Base-by-base conservation (phyloP, 2,329 filamentous ascomycete genomes). In the Cylindrodendrum hubeiense region DNA sequence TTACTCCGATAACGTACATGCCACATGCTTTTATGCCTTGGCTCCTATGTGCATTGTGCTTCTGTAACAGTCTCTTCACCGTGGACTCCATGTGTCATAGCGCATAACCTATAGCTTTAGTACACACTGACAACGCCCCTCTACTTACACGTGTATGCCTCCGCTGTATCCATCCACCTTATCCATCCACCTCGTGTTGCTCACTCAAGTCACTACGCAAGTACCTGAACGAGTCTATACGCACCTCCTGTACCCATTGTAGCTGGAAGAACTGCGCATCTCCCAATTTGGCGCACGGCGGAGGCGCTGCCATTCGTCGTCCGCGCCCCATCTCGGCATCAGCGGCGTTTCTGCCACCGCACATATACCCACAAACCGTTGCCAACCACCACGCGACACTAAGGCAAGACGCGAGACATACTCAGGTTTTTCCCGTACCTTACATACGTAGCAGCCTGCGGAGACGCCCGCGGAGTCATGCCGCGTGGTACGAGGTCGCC, bases 361-460 rank as follows among this genome's bases (percentile, higher is more conserved):
- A 59, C 26, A 44, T 46, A 41, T 53, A 62, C 41, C 62, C 62
- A 65, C 62, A 60, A 47, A 46, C 28, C 52, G 57, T 57, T 56
- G 41, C 50, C 53, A 30, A 30, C 44, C 63, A 62, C 53, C 54
- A 59, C 53, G 58, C 61, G 61, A 55, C 61, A 33, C 51, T 61
- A 62, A 57, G 41, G 55, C 34, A 41, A 51, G 53, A 57, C 53
- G 55, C 34, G 43, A 51, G 49, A 59, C 54, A 50, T 46, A 50
- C 34, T 34, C 19, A 39, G 22, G 22, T 46, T 33, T 19, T n/a
- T 44, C 33, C 33, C 52, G 39, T 34, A 39, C 26, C 15, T 15
- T 39, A 37, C 33, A 53, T 49, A 21, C 37, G 28, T 17, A 52
- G 37, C 24, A 21, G 26, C 22, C 34, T 41, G 37, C 43, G 54